These are phyloP conservation scores for Laetiporus sulphureus DNA, from an alignment of 1,284 basidiomycete species.

Conservation along the genomic window DNA sequence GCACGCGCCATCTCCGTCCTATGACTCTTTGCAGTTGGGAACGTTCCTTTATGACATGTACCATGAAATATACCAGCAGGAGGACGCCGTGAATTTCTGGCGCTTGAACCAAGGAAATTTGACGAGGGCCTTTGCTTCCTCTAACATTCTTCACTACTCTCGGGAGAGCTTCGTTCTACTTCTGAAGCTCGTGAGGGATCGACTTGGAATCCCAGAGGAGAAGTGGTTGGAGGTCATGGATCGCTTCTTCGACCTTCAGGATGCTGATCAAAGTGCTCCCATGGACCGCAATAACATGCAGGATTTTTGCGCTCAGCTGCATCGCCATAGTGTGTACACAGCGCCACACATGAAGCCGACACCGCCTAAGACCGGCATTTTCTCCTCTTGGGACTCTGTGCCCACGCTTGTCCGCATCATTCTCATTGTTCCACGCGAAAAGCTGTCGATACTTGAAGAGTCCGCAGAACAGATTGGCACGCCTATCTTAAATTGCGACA, in stretches of 20 bases:
- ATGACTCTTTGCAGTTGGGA: conserved; percentile 31
- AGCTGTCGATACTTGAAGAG: conserved; percentile 18
- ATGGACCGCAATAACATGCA: conserved; percentile 29
- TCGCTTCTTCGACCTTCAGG: conserved; percentile 19
- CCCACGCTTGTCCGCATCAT: conserved; percentile 24
- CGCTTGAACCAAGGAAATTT: conserved; percentile 14
- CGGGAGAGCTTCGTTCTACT: conserved; percentile 38
- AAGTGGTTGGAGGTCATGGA: conserved; percentile 27
- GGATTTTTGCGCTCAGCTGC: conserved; percentile 28
- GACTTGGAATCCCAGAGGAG: conserved; percentile 19
- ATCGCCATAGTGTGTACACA: conserved; percentile 27
- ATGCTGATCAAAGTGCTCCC: conserved; percentile 19
- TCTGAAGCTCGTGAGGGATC: conserved; percentile 31
- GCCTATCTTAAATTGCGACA: conserved; percentile 25
- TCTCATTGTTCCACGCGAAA: conserved; percentile 32
- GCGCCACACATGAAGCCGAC: not conserved
- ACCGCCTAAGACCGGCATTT: conserved; percentile 11
- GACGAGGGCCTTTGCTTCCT: conserved; percentile 14
- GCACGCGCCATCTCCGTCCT: conserved; percentile 9
- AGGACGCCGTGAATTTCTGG: conserved; percentile 22
- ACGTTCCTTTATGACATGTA: conserved; percentile 42
- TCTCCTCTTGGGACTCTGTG: conserved; percentile 24
- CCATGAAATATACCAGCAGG: conserved; percentile 37
- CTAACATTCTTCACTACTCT: conserved; percentile 35
- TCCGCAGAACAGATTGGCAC: conserved; percentile 17